Evolutionary conservation across 495 filamentous ascomycete species (phyloP).

Genomic region (Letharia columbiana): DNA sequence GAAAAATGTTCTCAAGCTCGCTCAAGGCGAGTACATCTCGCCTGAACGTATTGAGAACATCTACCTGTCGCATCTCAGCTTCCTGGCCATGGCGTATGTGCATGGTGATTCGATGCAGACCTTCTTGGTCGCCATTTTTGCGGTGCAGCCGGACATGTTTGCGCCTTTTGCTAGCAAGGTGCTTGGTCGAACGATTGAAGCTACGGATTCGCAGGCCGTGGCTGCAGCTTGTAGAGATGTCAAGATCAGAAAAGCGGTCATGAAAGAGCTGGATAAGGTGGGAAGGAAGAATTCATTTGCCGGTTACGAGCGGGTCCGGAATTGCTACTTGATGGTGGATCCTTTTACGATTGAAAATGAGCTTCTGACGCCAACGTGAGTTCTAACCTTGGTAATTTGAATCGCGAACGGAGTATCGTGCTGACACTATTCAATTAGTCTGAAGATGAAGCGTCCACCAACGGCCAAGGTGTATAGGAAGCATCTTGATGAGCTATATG

Average conservation of each 20-base stretch:
- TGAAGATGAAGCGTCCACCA: conserved; percentile 92
- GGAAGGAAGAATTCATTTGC: conserved; percentile 82
- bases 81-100: conserved; percentile 73
- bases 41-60: conserved; percentile 96
- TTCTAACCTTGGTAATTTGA: conserved; percentile 25
- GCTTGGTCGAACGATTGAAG: conserved; percentile 53
- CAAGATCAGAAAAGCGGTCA: conserved; percentile 61
- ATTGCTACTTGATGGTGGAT: conserved; percentile 67
- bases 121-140: conserved; percentile 79
- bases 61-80: conserved; percentile 68
- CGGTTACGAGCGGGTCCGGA: conserved; percentile 75
- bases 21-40: conserved; percentile 96
- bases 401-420: conserved; percentile 14
- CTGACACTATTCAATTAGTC: conserved; percentile 44
- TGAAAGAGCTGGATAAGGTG: conserved; percentile 73
- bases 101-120: conserved; percentile 85
- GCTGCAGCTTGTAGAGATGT: conserved; percentile 55
- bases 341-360: conserved; percentile 94
- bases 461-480: conserved; percentile 66
- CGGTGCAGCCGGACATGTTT: conserved; percentile 72
- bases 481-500: conserved; percentile 74
- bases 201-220: conserved; percentile 57
- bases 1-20: conserved; percentile 97
- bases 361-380: conserved; percentile 91
- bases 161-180: conserved; percentile 69